These are phyloP conservation scores for Chlamydomonas asymmetrica DNA, from an alignment of 139 green algal genomes.

Conservation along the genomic window DNA sequence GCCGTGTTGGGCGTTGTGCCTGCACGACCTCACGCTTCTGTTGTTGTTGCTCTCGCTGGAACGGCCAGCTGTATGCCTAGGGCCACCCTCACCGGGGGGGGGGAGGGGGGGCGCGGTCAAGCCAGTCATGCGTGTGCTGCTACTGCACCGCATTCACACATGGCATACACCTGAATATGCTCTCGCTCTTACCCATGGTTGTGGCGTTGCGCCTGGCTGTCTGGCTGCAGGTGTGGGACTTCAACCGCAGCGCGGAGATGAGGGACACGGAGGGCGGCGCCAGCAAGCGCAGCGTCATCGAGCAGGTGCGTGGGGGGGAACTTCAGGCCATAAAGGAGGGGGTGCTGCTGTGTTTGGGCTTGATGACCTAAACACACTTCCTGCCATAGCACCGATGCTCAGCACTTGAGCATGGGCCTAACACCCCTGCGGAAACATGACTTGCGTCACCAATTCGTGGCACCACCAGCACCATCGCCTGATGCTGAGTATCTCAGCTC, in stretches of 20 bases:
- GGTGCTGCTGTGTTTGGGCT: not conserved
- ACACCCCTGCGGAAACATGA: not conserved
- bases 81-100: too few species aligned
- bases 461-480: not conserved
- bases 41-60: too few species aligned
- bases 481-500: too few species aligned
- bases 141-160: too few species aligned
- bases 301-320: conserved; percentile 86
- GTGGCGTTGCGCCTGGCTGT: too few species aligned
- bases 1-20: too few species aligned
- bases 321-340: conserved; percentile 47
- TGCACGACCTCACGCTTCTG: too few species aligned
- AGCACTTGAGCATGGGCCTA: not conserved
- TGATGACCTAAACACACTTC: not conserved
- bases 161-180: too few species aligned
- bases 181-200: too few species aligned
- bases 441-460: conserved; percentile 8
- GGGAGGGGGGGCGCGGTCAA: too few species aligned
- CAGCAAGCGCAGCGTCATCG: conserved; percentile 80
- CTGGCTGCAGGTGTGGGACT: conserved; percentile 83
- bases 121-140: too few species aligned
- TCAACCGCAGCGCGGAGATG: conserved; percentile 81
- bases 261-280: conserved; percentile 93
- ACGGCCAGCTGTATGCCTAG: too few species aligned
- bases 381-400: not conserved